Conservation (phyloP, 2,329 filamentous ascomycete species). For the Botrytis sinoallii region DNA sequence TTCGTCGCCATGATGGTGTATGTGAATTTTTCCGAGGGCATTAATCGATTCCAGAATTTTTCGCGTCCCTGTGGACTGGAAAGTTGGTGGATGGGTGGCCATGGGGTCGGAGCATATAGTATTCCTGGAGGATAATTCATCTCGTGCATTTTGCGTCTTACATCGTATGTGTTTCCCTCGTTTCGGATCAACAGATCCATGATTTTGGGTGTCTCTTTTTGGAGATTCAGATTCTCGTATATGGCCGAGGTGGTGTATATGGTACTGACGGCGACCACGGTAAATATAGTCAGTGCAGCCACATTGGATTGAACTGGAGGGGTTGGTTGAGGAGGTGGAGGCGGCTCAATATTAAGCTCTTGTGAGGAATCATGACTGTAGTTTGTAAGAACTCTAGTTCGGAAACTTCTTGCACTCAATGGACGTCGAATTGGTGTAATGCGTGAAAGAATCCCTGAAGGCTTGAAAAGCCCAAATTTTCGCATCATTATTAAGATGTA, state of each 20-base stretch:
- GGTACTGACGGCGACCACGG: not conserved
- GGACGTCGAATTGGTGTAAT: not conserved
- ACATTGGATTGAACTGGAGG: not conserved
- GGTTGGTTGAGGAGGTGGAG: not conserved
- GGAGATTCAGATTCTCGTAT: slow-evolving; percentile 3
- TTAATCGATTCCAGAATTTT: not conserved
- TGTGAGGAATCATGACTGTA: not conserved
- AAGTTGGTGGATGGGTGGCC: slow-evolving; percentile 1
- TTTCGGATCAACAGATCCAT: not conserved
- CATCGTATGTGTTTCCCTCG: not conserved
- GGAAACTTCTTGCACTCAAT: not conserved
- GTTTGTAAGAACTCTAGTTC: not conserved
- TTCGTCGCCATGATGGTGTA: not conserved
- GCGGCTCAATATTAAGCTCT: too few species aligned
- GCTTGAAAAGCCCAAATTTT: not conserved
- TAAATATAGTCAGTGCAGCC: slow-evolving; percentile 2
- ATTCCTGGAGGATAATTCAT: not conserved
- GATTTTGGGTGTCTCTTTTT: slow-evolving; percentile 1
- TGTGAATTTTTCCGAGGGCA: slow-evolving; percentile 4
- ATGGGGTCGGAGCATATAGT: not conserved
- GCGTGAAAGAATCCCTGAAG: not conserved
- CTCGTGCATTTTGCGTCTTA: slow-evolving; percentile 6
- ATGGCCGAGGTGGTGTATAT: not conserved
- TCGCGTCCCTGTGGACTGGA: not conserved
- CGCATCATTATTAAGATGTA: not conserved